These are phyloP conservation scores for Paramecium primaurelia DNA, from an alignment of 73 alveolate species.

Conservation along the genomic window DNA sequence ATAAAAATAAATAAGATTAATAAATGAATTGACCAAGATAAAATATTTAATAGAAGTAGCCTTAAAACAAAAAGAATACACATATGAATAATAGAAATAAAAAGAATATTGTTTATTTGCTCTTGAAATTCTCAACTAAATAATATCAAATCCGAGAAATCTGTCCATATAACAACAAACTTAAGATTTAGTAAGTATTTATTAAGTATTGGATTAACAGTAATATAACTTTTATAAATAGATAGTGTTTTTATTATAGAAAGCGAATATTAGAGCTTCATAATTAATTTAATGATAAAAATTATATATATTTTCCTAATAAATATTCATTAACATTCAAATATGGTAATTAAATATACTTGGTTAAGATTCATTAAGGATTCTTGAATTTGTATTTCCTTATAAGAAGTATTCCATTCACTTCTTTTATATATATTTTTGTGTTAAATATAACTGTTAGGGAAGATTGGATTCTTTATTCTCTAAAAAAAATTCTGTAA, in stretches of 20 bases:
- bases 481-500: neutral
- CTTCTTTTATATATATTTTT: no score
- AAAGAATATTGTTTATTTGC: slow-evolving; percentile 15
- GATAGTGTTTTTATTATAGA: neutral
- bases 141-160: neutral
- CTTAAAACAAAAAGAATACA: slow-evolving; percentile 39
- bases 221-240: neutral
- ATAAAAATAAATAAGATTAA: neutral
- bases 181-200: neutral
- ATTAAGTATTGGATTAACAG: neutral
- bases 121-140: neutral
- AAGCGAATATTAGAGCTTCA: neutral
- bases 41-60: slow-evolving; percentile 25
- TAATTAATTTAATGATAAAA: neutral
- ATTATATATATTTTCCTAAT: neutral
- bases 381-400: neutral
- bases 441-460: neutral
- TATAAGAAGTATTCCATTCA: neutral
- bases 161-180: neutral
- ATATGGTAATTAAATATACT: neutral
- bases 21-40: neutral
- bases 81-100: neutral
- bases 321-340: neutral
- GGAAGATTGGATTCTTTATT: neutral
- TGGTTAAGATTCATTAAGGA: neutral